Evolutionary conservation across 306 rosid genomes (phyloP), one percentile per base, ranked within the genome.

Genomic region (Vigna radiata): DNA sequence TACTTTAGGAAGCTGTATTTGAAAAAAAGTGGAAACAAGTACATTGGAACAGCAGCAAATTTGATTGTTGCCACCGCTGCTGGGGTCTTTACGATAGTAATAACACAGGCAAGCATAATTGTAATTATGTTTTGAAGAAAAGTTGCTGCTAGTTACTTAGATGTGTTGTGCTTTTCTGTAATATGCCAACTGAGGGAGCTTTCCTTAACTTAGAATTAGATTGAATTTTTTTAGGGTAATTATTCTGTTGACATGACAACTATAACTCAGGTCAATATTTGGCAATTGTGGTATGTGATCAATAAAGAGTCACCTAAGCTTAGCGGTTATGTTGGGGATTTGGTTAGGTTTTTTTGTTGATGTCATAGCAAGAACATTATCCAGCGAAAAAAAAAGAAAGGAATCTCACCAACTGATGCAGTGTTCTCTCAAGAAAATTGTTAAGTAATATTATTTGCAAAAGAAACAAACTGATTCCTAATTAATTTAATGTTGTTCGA

Each of bases 61-160:
- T 87, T 95, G 87, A 69, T 95, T 77, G 84, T 84, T 78, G 97
- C 98, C 48, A 88, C 93, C 0, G 95, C 93, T 14, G 90, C 98
- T 21, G 97, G 97, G 25, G 97, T 91, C 75, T 89, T 85, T 76
- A 95, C 95, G 11, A 92, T 92, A 75, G 46, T 92, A 43, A 86
- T 92, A 75, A 92, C 90, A 62, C 93, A 89, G 91, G 96, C 83
- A 59, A 87, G 87, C 41, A 21, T 63, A 23, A 37, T 60, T 80
- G 16, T 9, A 14, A 16, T 41, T 62, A 9, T 46, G 74, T 70
- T 68, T 67, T 46, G 10, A 47, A 66, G 66, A 69, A 15, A 58
- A 56, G 41, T 25, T 12, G 21, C 70, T 71, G 67, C 36, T 54
- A 15, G 44, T 55, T 47, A 39, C 48, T 29, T 81, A 49, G 13